phyloP scores from a whole-genome alignment of 75 land plant species.

The Ceratopteris richardii region DNA sequence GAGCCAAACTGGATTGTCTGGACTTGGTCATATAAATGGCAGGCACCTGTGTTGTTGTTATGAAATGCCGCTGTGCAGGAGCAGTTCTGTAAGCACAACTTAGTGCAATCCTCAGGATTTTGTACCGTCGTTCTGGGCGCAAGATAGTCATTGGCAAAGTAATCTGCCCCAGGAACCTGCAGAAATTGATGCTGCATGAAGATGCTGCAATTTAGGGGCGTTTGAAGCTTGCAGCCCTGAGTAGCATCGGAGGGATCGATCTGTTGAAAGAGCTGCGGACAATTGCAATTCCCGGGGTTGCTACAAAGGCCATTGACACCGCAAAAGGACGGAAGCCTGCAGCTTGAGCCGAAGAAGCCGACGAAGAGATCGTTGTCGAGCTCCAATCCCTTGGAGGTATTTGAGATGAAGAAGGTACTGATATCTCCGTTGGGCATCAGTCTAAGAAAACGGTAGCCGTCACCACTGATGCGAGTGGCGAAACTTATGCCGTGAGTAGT shows the following conservation, averaged over 20 bases:
- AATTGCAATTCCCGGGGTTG: slow-evolving; percentile 7
- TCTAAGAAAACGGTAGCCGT: slow-evolving; percentile 5
- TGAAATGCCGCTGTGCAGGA: slow-evolving; percentile 17
- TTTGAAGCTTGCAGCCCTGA: slow-evolving; percentile 6
- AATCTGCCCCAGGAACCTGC: slow-evolving; percentile 9
- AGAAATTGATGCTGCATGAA: slow-evolving; percentile 2
- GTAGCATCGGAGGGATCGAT: not conserved
- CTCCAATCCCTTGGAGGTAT: not conserved
- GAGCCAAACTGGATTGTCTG: slow-evolving; percentile 7
- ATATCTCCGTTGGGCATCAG: not conserved
- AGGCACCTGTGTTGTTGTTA: slow-evolving; percentile 3
- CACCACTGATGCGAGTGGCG: not conserved
- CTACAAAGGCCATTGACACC: slow-evolving; percentile 11
- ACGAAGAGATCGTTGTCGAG: not conserved
- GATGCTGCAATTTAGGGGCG: not conserved
- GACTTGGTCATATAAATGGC: slow-evolving; percentile 13
- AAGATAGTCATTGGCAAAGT: slow-evolving; percentile 16
- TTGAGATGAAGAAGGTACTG: not conserved
- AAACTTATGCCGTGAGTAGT: not conserved
- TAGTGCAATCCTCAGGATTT: slow-evolving; percentile 9
- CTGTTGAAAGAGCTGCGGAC: not conserved
- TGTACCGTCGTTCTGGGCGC: not conserved
- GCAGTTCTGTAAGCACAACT: slow-evolving; percentile 6
- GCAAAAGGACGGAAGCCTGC: slow-evolving; percentile 13
- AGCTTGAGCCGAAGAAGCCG: slow-evolving; percentile 1